Base-by-base conservation (phyloP, 2,329 filamentous ascomycete species). In the Alternaria viburni region DNA sequence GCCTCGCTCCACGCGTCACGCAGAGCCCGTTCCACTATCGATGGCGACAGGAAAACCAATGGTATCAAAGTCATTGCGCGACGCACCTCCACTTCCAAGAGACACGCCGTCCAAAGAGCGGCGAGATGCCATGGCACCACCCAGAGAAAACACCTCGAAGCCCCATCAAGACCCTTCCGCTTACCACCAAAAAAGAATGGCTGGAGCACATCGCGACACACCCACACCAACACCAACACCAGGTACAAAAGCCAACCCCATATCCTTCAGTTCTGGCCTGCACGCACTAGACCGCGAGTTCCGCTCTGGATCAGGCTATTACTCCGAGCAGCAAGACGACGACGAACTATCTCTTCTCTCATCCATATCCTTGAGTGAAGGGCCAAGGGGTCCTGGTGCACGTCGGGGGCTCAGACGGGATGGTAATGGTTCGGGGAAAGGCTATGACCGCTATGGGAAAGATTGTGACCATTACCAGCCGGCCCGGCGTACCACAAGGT, bases 321-420 rank as follows among this genome's bases (percentile, higher is more conserved):
- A 36, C 28, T 0, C 32, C 3, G 2, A 0, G 19, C 49, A 30
- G 28, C 49, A 13, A 17, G 49, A 32, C 17, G 49, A 41, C 13
- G 32, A 36, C 8, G 36, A n/a, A n/a, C 32, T 36, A 1, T 36
- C 32, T n/a, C 32, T 36, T n/a, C 1, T 41, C 8, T 41, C 36
- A 6, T 23, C 3, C 28, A 3, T 51, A 6, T 36, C 10, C 28
- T 51, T 19, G 6, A 10, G 17, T 51, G 7, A 41, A 41, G 36
- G 36, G 1, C n/a, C 15, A 0, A 0, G 36, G 36, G 36, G n/a
- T 0, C 36, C 15, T 17, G 0, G n/a, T 41, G 36, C 36, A 17
- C n/a, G 36, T 6, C 36, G 9, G 36, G 5, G 15, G 1, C 36
- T 41, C 0, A 1, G n/a, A 17, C 32, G 1, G 8, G 32, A 41